These are phyloP conservation scores for Coelastrella sp. DNA, from an alignment of 139 green algal genomes.

Conservation along the genomic window DNA sequence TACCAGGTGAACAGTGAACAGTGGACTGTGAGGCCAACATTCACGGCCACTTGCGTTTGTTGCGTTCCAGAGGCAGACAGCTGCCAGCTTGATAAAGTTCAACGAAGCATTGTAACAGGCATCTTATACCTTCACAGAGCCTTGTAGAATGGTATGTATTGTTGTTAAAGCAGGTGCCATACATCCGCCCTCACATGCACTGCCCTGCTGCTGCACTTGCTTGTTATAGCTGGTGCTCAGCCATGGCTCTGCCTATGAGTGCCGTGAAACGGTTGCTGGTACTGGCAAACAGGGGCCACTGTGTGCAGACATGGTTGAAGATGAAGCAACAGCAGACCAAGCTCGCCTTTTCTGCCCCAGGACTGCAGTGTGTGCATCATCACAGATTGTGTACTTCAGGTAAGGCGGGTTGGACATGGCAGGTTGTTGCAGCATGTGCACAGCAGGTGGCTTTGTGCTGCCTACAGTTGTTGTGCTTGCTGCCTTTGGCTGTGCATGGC, in stretches of 20 bases:
- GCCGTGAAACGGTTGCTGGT: constrained; percentile 32
- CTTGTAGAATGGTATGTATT: too few species aligned
- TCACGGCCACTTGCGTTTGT: neutral
- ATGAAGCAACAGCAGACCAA: constrained; percentile 42
- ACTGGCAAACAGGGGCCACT: constrained; percentile 21
- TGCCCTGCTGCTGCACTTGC: neutral
- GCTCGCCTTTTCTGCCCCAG: constrained; percentile 35
- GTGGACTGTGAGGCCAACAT: neutral
- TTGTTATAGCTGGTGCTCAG: constrained; percentile 1
- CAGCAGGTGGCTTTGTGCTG: neutral
- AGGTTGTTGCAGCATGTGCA: too few species aligned
- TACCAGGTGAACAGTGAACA: neutral
- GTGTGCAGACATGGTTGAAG: neutral
- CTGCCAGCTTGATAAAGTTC: neutral
- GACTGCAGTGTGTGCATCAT: neutral
- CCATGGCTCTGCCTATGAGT: constrained; percentile 42
- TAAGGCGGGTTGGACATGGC: neutral
- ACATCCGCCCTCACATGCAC: neutral
- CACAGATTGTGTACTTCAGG: constrained; percentile 37
- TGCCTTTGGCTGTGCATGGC: too few species aligned
- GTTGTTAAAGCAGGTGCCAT: too few species aligned
- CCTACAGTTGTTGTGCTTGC: neutral
- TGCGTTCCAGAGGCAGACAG: neutral
- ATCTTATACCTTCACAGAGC: too few species aligned
- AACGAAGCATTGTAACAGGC: too few species aligned